Percentiles rank a stretch among this genome's conserved stretches.
Conservation (phyloP, 805 yeast species). For the Metschnikowia orientalis region DNA sequence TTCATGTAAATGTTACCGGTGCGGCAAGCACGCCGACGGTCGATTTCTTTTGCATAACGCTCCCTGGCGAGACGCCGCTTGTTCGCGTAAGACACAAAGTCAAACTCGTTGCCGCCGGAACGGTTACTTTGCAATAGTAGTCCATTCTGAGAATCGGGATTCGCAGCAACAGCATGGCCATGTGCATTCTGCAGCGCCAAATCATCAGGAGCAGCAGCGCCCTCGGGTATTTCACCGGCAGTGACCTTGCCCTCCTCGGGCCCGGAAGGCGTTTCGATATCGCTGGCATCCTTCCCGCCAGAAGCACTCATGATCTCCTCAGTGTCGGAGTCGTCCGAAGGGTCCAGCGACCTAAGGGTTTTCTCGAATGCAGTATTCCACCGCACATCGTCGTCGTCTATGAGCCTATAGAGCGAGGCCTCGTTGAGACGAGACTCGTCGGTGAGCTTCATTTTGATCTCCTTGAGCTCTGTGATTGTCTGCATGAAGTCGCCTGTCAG, state of each 20-base stretch:
- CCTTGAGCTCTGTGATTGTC: conserved; percentile 63
- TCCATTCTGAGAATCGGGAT: too few species aligned
- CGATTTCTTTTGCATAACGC: conserved; percentile 22
- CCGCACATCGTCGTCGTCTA: conserved; percentile 35
- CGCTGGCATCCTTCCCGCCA: conserved; percentile 7
- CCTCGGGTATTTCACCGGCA: too few species aligned
- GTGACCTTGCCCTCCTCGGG: neutral
- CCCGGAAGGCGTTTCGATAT: conserved; percentile 6
- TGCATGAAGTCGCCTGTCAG: conserved; percentile 66
- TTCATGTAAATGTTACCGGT: conserved; percentile 30
- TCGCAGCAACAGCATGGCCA: too few species aligned
- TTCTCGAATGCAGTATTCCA: conserved; percentile 28
- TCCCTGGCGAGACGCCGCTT: conserved; percentile 39
- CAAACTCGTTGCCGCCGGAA: conserved; percentile 41
- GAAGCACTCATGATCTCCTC: conserved; percentile 23
- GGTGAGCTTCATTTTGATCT: conserved; percentile 65
- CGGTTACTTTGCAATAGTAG: too few species aligned
- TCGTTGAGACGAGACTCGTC: conserved; percentile 82
- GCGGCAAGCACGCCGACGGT: conserved; percentile 20
- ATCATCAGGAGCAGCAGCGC: too few species aligned
- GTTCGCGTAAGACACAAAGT: conserved; percentile 55
- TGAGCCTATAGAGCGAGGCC: conserved; percentile 61
- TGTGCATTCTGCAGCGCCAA: too few species aligned
- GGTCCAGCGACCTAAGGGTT: conserved; percentile 19
- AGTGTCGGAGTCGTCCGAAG: conserved; percentile 15